Conservation (phyloP, 768 basidiomycete species). For the Jaapia argillacea region DNA sequence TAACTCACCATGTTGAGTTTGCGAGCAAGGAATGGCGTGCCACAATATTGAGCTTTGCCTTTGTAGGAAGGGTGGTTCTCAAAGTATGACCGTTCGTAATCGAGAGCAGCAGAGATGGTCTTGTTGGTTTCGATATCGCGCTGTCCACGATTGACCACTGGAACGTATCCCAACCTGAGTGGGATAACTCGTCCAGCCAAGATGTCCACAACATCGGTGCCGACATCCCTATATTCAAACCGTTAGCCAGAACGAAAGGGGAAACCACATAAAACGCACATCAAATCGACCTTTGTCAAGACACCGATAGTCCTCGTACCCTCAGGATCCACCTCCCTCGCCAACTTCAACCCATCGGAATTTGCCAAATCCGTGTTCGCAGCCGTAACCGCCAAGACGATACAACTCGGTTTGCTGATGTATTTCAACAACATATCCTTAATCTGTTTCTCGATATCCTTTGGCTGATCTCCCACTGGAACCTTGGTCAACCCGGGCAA, state of each 20-base stretch:
- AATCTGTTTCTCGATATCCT: constrained; percentile 97
- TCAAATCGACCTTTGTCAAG: constrained; percentile 94
- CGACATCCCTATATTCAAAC: constrained; percentile 68
- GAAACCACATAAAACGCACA: constrained; percentile 41
- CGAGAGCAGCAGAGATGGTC: constrained; percentile 76
- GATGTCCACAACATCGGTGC: constrained; percentile 98
- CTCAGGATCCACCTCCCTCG: constrained; percentile 94
- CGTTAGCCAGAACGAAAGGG: constrained; percentile 6
- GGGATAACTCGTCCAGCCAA: constrained; percentile 96
- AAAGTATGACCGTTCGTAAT: constrained; percentile 87
- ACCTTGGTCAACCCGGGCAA: constrained; percentile 93
- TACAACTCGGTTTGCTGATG: constrained; percentile 91
- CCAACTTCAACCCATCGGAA: constrained; percentile 94
- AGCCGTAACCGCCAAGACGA: constrained; percentile 91
- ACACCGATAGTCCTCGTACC: constrained; percentile 97
- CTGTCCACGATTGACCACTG: constrained; percentile 97
- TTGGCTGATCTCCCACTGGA: constrained; percentile 92
- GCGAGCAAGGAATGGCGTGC: constrained; percentile 91
- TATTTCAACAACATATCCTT: constrained; percentile 94
- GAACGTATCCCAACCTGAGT: constrained; percentile 92
- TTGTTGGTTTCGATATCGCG: constrained; percentile 91
- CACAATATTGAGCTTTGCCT: constrained; percentile 91
- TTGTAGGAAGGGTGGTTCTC: constrained; percentile 92
- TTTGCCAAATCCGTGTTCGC: constrained; percentile 98
- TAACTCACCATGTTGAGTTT: constrained; percentile 83